Evolutionary conservation across 2,329 filamentous ascomycete genomes (phyloP).

Genomic region (Aotearoamyces nothofagi): DNA sequence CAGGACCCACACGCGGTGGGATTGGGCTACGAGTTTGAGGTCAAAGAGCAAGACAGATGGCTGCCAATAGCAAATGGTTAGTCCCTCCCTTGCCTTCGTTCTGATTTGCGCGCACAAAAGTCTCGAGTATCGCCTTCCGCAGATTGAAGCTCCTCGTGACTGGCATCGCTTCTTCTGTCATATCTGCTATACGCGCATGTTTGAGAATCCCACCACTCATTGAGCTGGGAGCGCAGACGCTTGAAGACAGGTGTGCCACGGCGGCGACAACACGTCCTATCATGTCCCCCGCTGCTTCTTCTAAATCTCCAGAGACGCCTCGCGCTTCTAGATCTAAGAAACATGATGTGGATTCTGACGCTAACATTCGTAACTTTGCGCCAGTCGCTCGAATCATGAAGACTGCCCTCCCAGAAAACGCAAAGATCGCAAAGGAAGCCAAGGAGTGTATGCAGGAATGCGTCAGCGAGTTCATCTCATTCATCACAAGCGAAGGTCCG

Average conservation of each 20-base stretch:
- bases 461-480: slow-evolving; percentile 98
- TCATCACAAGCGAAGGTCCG: slow-evolving; percentile 97
- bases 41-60: slow-evolving; percentile 99
- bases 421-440: slow-evolving; percentile 97
- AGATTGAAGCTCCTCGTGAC: slow-evolving; percentile 20
- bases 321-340: slow-evolving; percentile 26
- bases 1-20: slow-evolving; percentile 63
- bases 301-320: slow-evolving; percentile 30
- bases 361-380: slow-evolving; percentile 89
- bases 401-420: slow-evolving; percentile 89
- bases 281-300: slow-evolving; percentile 45
- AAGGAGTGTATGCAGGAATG: slow-evolving; percentile 99
- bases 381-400: slow-evolving; percentile 99
- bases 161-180: slow-evolving; percentile 32
- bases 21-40: slow-evolving; percentile 85
- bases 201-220: slow-evolving; percentile 17
- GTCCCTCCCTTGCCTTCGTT: slow-evolving; percentile 32
- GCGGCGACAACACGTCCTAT: slow-evolving; percentile 16
- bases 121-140: slow-evolving; percentile 10
- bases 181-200: slow-evolving; percentile 24
- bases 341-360: slow-evolving; percentile 37
- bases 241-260: slow-evolving; percentile 3
- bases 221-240: slow-evolving; percentile 16
- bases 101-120: slow-evolving; percentile 32
- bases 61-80: slow-evolving; percentile 99